Evolutionary conservation across 192 early-diverging fungal genomes (phyloP).

Genomic region (Dimargaris xerosporica): DNA sequence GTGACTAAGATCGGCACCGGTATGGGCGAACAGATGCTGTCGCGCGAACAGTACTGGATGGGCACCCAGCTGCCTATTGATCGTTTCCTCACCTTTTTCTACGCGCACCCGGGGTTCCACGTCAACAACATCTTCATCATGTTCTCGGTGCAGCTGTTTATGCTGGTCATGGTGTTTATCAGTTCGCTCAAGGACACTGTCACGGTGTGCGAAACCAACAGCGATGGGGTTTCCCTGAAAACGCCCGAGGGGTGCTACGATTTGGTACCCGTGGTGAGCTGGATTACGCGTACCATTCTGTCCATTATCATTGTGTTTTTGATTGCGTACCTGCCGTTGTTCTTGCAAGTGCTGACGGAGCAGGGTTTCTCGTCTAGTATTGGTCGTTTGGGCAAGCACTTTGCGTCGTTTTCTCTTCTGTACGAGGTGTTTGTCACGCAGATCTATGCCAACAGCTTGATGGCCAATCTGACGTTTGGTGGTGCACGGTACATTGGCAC

Average conservation of each 20-base stretch:
- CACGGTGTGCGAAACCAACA: slow-evolving; percentile 37
- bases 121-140: slow-evolving; percentile 81
- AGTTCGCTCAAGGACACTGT: slow-evolving; percentile 50
- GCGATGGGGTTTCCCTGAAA: slow-evolving; percentile 33
- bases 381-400: slow-evolving; percentile 59
- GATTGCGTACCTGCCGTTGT: slow-evolving; percentile 65
- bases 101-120: slow-evolving; percentile 79
- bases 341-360: slow-evolving; percentile 71
- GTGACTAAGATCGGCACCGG: slow-evolving; percentile 83
- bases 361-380: slow-evolving; percentile 58
- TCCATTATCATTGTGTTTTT: slow-evolving; percentile 70
- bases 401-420: slow-evolving; percentile 64
- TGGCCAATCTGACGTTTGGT: slow-evolving; percentile 64
- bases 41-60: slow-evolving; percentile 83
- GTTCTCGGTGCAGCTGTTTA: slow-evolving; percentile 64
- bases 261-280: slow-evolving; percentile 55
- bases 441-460: slow-evolving; percentile 64
- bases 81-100: slow-evolving; percentile 76
- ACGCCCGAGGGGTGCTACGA: slow-evolving; percentile 47
- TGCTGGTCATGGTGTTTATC: slow-evolving; percentile 62
- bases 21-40: slow-evolving; percentile 87
- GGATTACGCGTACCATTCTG: slow-evolving; percentile 67
- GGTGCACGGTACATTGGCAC: slow-evolving; percentile 75
- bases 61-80: slow-evolving; percentile 73
- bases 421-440: slow-evolving; percentile 81